Conservation (phyloP, 257 asterid species). For the Fraxinus cuspidata region DNA sequence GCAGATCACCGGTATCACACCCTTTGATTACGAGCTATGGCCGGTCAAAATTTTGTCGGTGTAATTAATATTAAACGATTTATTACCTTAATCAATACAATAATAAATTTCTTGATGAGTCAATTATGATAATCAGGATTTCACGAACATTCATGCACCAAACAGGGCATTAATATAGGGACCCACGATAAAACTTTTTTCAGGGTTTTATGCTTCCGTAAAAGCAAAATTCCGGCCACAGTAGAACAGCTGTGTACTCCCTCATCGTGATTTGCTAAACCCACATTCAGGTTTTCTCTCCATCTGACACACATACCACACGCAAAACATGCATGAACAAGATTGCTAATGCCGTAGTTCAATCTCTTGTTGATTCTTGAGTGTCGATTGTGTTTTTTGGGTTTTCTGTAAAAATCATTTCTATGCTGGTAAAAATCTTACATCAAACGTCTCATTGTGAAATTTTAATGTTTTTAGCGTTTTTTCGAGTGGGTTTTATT, state of each 20-base stretch:
- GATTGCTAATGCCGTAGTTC: background rate
- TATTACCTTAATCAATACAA: background rate
- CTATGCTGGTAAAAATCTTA: constrained; percentile 3
- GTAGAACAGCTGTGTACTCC: constrained; percentile 7
- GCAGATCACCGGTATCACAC: too few species aligned
- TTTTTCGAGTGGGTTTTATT: background rate
- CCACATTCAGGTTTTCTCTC: constrained; percentile 10
- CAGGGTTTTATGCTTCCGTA: background rate
- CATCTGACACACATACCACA: background rate
- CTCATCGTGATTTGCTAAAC: constrained; percentile 1
- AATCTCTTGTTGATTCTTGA: background rate
- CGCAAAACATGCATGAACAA: constrained; percentile 21
- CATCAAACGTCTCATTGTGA: background rate
- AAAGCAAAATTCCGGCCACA: background rate
- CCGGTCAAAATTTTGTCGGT: background rate
- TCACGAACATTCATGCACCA: background rate
- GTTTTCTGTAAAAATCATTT: background rate
- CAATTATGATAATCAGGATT: background rate
- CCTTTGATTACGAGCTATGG: background rate
- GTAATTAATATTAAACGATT: background rate
- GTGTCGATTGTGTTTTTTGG: background rate
- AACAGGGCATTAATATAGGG: background rate
- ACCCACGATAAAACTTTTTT: background rate
- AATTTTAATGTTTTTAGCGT: background rate
- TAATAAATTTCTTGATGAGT: background rate